Conservation (phyloP, 148 eudicot species). For the Spergularia bocconei region DNA sequence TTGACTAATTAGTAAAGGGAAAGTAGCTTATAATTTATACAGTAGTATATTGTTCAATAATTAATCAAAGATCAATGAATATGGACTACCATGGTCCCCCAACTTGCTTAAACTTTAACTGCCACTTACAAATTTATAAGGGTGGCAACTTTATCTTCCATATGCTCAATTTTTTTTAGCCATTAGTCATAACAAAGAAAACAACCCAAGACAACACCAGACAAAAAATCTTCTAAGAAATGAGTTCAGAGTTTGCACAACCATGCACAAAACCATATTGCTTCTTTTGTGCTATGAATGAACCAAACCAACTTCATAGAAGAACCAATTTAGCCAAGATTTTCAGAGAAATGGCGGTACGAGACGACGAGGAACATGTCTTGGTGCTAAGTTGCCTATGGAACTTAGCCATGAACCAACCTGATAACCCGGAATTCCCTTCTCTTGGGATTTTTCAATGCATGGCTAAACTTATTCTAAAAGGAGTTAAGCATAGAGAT, state of each 20-base stretch:
- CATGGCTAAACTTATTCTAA: conserved; percentile 55
- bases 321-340: conserved; percentile 43
- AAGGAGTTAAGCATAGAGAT: conserved; percentile 42
- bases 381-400: conserved; percentile 66
- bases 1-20: conserved; percentile 4
- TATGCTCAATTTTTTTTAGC: neutral
- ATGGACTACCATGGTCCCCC: conserved; percentile 11
- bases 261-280: conserved; percentile 47
- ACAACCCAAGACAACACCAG: conserved; percentile 6
- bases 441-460: conserved; percentile 72
- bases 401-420: conserved; percentile 70
- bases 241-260: conserved; percentile 18
- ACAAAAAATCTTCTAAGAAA: neutral
- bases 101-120: conserved; percentile 15
- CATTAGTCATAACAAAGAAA: neutral
- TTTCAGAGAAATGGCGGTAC: conserved; percentile 43
- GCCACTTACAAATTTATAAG: conserved; percentile 7
- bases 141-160: neutral
- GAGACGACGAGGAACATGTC: conserved; percentile 51
- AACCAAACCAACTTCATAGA: conserved; percentile 44
- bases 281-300: conserved; percentile 77
- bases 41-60: conserved; percentile 9
- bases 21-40: neutral
- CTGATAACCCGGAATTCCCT: conserved; percentile 64
- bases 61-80: neutral